Conservation (phyloP, 1,284 basidiomycete species). For the Trichosporon coremiiforme region DNA sequence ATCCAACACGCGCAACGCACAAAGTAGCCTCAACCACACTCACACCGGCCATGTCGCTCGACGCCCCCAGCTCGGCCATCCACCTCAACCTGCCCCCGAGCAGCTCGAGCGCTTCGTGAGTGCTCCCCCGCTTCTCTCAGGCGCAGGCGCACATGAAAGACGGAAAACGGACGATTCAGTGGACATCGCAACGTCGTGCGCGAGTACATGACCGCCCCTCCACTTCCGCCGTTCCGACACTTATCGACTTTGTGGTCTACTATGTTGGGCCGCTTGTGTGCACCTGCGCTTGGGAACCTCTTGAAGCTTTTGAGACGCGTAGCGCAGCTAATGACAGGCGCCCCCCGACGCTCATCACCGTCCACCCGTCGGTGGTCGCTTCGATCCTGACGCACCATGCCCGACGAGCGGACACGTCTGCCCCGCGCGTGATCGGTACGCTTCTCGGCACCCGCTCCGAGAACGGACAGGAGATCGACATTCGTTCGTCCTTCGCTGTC, state of each 20-base stretch:
- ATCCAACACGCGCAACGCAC: constrained; percentile 11
- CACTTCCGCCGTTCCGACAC: constrained; percentile 3
- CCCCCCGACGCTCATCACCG: constrained; percentile 71
- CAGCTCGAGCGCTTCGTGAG: constrained; percentile 46
- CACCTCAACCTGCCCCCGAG: constrained; percentile 54
- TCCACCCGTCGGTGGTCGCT: constrained; percentile 92
- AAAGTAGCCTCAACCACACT: constrained; percentile 21
- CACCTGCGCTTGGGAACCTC: background rate
- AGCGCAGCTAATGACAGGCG: constrained; percentile 54
- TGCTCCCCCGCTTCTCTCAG: constrained; percentile 12
- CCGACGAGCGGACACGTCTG: constrained; percentile 66
- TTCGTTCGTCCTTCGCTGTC: constrained; percentile 82
- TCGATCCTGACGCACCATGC: constrained; percentile 97
- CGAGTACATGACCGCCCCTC: constrained; percentile 2
- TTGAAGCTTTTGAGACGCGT: background rate
- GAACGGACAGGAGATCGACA: constrained; percentile 65
- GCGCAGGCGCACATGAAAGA: background rate
- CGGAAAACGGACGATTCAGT: background rate
- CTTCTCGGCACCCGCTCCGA: constrained; percentile 84
- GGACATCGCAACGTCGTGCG: background rate
- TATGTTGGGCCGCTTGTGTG: too few species aligned
- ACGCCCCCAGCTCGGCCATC: constrained; percentile 52
- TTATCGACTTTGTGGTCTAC: background rate
- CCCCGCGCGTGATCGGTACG: constrained; percentile 85
- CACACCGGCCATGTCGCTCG: constrained; percentile 48